phyloP scores from a whole-genome alignment of 139 green algal genomes.

The Chlorella ohadii region DNA sequence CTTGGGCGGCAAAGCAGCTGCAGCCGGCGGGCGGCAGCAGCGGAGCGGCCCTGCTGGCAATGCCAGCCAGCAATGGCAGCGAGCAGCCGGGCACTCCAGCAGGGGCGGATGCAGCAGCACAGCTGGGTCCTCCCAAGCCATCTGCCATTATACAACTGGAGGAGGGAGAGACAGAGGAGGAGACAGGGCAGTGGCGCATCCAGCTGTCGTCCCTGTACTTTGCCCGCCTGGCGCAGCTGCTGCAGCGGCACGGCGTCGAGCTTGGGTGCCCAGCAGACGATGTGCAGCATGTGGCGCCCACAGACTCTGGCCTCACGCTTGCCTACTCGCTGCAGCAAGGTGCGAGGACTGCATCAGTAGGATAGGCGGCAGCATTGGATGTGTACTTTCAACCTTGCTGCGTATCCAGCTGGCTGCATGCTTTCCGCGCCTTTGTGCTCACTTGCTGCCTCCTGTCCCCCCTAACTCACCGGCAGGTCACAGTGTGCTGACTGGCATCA shows the following conservation, averaged over 20 bases:
- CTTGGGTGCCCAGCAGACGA: not conserved
- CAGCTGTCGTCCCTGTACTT: conserved; percentile 17
- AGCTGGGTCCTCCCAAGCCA: not conserved
- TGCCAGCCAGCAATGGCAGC: not conserved
- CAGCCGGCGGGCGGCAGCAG: not conserved
- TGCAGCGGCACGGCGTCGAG: conserved; percentile 1
- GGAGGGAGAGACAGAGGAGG: not conserved
- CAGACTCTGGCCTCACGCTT: not conserved
- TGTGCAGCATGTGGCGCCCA: not conserved
- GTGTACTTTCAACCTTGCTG: not conserved
- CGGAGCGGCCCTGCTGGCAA: no score
- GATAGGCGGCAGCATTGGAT: no score
- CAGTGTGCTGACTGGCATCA: conserved; percentile 20
- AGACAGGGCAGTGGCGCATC: not conserved
- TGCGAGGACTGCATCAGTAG: not conserved
- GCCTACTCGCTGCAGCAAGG: conserved; percentile 8
- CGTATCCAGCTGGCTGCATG: no score
- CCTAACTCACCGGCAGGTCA: conserved; percentile 5
- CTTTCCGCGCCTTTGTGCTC: not conserved
- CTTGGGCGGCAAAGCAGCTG: conserved; percentile 1
- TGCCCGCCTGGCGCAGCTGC: not conserved
- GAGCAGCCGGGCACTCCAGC: no score
- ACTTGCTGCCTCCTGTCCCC: not conserved
- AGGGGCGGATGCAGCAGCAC: no score
- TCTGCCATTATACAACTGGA: not conserved